A percentile compares a stretch with the other conserved stretches of the same genome.
Evolutionary conservation across 257 asterid species (phyloP).

Genomic region (Avicennia marina): DNA sequence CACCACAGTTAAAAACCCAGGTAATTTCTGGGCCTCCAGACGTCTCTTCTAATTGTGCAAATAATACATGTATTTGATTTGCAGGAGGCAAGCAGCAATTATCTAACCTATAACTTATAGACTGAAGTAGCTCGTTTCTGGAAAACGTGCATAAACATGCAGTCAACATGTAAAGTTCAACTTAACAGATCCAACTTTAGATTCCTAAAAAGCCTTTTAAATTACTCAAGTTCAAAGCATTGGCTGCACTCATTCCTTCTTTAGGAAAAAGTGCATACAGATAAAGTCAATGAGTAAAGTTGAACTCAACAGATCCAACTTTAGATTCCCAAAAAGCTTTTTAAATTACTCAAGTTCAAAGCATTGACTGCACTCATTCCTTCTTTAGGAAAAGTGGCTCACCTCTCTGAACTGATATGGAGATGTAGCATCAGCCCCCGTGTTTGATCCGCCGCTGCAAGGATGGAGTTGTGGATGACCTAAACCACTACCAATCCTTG

Average conservation of each 20-base stretch:
- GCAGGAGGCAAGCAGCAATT: too few relatives aligned
- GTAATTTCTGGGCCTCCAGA: too few relatives aligned
- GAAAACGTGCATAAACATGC: too few relatives aligned
- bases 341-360: slow-evolving; percentile 24
- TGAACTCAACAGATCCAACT: slow-evolving; percentile 18
- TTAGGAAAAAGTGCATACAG: too few relatives aligned
- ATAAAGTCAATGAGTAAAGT: background rate
- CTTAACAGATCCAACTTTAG: slow-evolving; percentile 20
- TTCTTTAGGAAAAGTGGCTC: slow-evolving; percentile 34
- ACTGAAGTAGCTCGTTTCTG: too few relatives aligned
- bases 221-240: slow-evolving; percentile 29
- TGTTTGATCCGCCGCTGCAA: slow-evolving; percentile 39
- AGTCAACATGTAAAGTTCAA: background rate
- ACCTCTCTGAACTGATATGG: slow-evolving; percentile 58
- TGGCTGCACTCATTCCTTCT: slow-evolving; percentile 29
- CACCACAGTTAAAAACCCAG: too few relatives aligned
- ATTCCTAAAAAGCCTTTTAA: slow-evolving; percentile 22
- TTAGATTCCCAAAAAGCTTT: slow-evolving; percentile 22
- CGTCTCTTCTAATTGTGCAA: too few relatives aligned
- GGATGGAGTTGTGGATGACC: slow-evolving; percentile 64
- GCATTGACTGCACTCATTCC: slow-evolving; percentile 31
- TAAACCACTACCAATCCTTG: slow-evolving; percentile 33
- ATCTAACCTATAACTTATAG: too few relatives aligned
- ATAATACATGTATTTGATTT: too few relatives aligned
- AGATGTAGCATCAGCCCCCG: slow-evolving; percentile 40